Evolutionary conservation across 306 rosid species (phyloP), one percentile per base, ranked within the genome.

Genomic region (Lablab purpureus): DNA sequence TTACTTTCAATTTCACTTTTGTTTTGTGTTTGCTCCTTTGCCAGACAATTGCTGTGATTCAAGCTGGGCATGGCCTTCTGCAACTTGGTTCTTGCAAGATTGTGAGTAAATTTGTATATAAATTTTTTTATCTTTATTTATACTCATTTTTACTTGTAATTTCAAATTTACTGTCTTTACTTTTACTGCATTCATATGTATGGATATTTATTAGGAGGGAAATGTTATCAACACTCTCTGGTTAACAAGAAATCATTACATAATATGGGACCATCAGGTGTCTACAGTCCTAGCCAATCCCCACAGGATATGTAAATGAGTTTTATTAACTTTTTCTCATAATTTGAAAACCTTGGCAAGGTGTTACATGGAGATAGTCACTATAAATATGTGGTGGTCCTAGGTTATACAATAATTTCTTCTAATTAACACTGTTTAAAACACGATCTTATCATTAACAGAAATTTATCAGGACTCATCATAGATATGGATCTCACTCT

Each of bases 11-110:
- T 55, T 78, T 41, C 56, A 69, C 66, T 30, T 22, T 62, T 75
- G 10, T 30, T 22, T 49, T 60, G 70, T 43, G 18, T 85, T 17
- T 12, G 23, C 72, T 46, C 37, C 67, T 51, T 87, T 22, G 52
- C 49, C 90, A 94, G 98, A 94, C 98, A 3, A 94, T 94, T 27
- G 97, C 97, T 85, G 98, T 94, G 3, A 94, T 94, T 85, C 98
- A 94, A 89, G 98, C 97, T 85, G 98, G 98, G 9, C 98, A 94
- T 77, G 98, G 98, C 75, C 98, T 94, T 81, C 96, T 94, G n/a
- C 98, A 94, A 32, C 85, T 94, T 69, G 98, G 98, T 80, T 94
- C 98, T 69, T 94, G 98, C 92, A 94, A 91, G 84, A 94, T 89
- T 87, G 98, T 94, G 75, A 87, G 98, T 84, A 56, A 27, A 73